Conservation (phyloP, 2,329 filamentous ascomycete genomes). For the Phialocephala sp. region DNA sequence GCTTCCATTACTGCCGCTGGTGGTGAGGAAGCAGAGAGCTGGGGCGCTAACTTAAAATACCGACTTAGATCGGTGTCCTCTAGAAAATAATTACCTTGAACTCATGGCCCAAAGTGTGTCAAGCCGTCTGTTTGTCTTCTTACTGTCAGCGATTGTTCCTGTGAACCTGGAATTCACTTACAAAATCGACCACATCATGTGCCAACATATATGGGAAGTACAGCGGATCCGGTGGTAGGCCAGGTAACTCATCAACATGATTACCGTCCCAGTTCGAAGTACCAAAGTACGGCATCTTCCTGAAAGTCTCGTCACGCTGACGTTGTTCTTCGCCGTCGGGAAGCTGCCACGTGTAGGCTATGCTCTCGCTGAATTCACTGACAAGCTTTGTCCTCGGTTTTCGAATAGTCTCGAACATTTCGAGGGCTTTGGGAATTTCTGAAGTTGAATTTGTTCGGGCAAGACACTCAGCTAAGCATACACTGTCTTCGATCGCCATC, state of each 20-base stretch:
- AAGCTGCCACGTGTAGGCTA: constrained; percentile 42
- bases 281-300: constrained; percentile 12
- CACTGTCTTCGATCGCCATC: constrained; percentile 69
- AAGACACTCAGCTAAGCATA: constrained; percentile 37
- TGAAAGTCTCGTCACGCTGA: constrained; percentile 46
- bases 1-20: not conserved
- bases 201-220: constrained; percentile 67
- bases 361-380: constrained; percentile 62
- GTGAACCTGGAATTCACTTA: constrained; percentile 12
- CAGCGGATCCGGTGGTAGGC: constrained; percentile 51
- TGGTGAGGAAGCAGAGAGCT: not conserved
- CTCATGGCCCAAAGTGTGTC: constrained; percentile 13
- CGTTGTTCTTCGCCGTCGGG: constrained; percentile 25
- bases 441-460: constrained; percentile 34
- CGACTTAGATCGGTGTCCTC: not conserved
- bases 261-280: constrained; percentile 47
- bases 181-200: constrained; percentile 25
- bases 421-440: constrained; percentile 50
- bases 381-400: constrained; percentile 56
- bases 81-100: not conserved
- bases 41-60: not conserved
- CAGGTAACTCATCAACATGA: constrained; percentile 20
- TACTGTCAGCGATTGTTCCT: not conserved
- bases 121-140: constrained; percentile 14
- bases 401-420: constrained; percentile 51